Evolutionary conservation across 768 basidiomycete genomes (phyloP).

Genomic region (Leccinum olivaceopallidum): DNA sequence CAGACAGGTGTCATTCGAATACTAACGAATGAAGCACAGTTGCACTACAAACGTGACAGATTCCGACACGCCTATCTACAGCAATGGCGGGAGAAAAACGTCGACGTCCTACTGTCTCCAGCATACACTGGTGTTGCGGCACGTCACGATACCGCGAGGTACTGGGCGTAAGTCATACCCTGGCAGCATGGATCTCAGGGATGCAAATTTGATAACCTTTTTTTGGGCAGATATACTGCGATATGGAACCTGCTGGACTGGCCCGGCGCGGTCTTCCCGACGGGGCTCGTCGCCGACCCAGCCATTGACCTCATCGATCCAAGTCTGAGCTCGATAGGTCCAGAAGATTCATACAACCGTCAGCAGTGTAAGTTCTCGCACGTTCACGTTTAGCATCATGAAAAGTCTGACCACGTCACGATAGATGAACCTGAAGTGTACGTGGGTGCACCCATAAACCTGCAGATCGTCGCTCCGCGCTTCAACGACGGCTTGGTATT

Average conservation of each 20-base stretch:
- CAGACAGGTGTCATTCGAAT: neutral
- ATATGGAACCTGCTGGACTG: conserved; percentile 48
- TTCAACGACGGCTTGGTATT: conserved; percentile 31
- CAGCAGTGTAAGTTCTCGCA: conserved; percentile 17
- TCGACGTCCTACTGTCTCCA: conserved; percentile 44
- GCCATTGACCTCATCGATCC: conserved; percentile 21
- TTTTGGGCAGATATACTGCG: conserved; percentile 37
- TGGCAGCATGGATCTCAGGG: neutral
- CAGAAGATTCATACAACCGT: conserved; percentile 23
- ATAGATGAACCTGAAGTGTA: conserved; percentile 25
- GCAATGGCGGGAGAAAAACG: conserved; percentile 38
- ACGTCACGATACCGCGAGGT: conserved; percentile 38
- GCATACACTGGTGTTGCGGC: conserved; percentile 37
- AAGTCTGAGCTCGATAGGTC: neutral
- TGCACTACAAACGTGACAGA: conserved; percentile 34
- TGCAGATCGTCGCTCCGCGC: conserved; percentile 27
- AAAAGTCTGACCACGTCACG: conserved; percentile 3
- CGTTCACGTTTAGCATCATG: neutral
- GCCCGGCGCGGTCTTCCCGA: conserved; percentile 45
- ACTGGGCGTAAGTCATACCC: conserved; percentile 29
- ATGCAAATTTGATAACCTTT: neutral
- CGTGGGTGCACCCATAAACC: conserved; percentile 17
- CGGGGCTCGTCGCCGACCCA: conserved; percentile 35
- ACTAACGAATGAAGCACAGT: conserved; percentile 12
- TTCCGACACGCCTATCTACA: conserved; percentile 37